Conservation (phyloP, 306 rosid species). For the Clitoria ternatea region DNA sequence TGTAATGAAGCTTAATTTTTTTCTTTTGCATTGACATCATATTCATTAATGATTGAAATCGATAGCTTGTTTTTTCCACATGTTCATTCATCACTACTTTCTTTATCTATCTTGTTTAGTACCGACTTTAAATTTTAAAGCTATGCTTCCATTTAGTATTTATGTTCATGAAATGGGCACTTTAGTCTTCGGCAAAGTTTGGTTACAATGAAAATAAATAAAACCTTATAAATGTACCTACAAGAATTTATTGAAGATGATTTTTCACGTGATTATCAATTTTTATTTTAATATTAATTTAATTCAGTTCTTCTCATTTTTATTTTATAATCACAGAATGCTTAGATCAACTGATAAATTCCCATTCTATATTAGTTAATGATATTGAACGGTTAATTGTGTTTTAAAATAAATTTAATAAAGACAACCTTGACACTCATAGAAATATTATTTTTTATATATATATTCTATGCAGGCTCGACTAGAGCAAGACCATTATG, state of each 20-base stretch:
- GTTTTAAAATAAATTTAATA: too few species aligned
- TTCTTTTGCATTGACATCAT: constrained; percentile 16
- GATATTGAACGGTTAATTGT: too few species aligned
- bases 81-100: constrained; percentile 6
- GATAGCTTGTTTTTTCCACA: constrained; percentile 14
- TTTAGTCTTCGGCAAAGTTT: neutral
- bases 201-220: neutral
- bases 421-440: too few species aligned
- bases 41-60: constrained; percentile 15
- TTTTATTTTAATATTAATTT: neutral
- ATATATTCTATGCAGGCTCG: too few species aligned
- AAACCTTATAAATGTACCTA: neutral
- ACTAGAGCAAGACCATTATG: too few species aligned
- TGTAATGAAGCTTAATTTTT: neutral
- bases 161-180: neutral
- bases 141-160: constrained; percentile 1
- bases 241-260: neutral
- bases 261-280: neutral
- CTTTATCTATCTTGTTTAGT: neutral
- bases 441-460: too few species aligned
- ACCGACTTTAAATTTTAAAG: neutral
- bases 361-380: too few species aligned
- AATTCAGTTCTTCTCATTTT: neutral
- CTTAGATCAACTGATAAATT: too few species aligned
- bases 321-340: too few species aligned